Base-by-base conservation (phyloP, 140 eudicot genomes). In the Ambrosia hybrid region DNA sequence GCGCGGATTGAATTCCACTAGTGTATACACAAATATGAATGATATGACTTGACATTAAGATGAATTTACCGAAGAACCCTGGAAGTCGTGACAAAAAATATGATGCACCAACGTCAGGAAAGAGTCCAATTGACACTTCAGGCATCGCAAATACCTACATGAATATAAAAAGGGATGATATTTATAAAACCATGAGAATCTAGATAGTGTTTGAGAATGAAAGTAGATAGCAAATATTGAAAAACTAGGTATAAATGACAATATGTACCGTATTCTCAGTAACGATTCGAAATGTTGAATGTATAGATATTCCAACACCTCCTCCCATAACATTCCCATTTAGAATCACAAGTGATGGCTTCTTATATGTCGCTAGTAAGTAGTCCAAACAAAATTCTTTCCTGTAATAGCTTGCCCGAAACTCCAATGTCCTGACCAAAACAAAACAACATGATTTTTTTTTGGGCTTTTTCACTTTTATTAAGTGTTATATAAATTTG, bases 81-180 rank as follows among this genome's bases (percentile, higher is more conserved):
- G 85, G 81, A 37, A 85, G 80, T 21, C 85, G 62, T 3, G 90
- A 85, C 13, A 85, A 58, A 64, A 82, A 85, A 63, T 85, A 80
- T n/a, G 90, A 85, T 38, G 90, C 90, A 11, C 90, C 87, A 52
- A 79, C 83, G 12, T 85, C 87, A 1, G 87, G 87, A 51, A 79
- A 76, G 59, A 72, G 76, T 66, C 90, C 90, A 13, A 85, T 55
- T 34, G 71, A 62, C 38, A 81, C 82, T 73, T 85, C 90, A 5
- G 90, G 90, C 90, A 85, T 85, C 4, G 87, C 90, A 10, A 85
- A 85, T 51, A 75, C 45, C 84, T 83, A 61, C 3, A 4, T 0
- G 33, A 52, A 63, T 10, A 26, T 69, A 4, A 63, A n/a, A 51
- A 9, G 41, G 10, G 39, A 4, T 48, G 33, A 9, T 58, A 15